These are phyloP conservation scores for Fusarium fujikuroi DNA, from an alignment of 2,329 filamentous ascomycete genomes.

Conservation along the genomic window DNA sequence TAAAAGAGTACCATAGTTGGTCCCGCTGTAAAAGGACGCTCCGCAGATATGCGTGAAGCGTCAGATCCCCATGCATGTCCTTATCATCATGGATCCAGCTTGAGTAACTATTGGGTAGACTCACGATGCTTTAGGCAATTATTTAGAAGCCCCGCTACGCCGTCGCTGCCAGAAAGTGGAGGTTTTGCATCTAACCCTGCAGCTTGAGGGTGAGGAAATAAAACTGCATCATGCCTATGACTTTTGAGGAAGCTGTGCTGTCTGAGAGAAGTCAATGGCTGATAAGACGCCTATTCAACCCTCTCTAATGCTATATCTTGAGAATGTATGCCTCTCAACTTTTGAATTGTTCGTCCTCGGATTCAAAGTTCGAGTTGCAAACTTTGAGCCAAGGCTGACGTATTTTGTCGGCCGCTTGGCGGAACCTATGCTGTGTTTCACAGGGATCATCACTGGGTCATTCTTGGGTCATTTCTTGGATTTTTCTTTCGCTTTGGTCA, in stretches of 20 bases:
- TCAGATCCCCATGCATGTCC: slow-evolving; percentile 46
- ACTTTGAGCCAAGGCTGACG: slow-evolving; percentile 15
- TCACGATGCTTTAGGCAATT: slow-evolving; percentile 26
- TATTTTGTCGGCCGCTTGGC: slow-evolving; percentile 30
- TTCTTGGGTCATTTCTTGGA: slow-evolving; percentile 27
- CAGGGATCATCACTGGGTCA: slow-evolving; percentile 23
- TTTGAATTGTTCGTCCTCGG: neutral
- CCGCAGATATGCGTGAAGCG: slow-evolving; percentile 38
- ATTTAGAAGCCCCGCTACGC: slow-evolving; percentile 5
- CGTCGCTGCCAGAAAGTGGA: slow-evolving; percentile 26
- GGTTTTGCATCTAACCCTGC: slow-evolving; percentile 12
- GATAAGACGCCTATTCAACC: neutral
- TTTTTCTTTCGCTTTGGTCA: slow-evolving; percentile 14
- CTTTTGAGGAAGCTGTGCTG: neutral
- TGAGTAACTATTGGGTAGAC: slow-evolving; percentile 26
- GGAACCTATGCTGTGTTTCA: slow-evolving; percentile 9
- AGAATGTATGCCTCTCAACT: neutral
- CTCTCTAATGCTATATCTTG: neutral
- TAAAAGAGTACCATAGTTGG: slow-evolving; percentile 16
- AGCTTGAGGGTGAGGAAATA: slow-evolving; percentile 15
- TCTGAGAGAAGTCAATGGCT: neutral
- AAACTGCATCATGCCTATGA: slow-evolving; percentile 3
- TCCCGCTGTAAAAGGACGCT: slow-evolving; percentile 38
- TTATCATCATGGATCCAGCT: slow-evolving; percentile 39
- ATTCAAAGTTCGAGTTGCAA: neutral